phyloP scores from a whole-genome alignment of 2,329 filamentous ascomycete species.

The Ophiostoma sp. region DNA sequence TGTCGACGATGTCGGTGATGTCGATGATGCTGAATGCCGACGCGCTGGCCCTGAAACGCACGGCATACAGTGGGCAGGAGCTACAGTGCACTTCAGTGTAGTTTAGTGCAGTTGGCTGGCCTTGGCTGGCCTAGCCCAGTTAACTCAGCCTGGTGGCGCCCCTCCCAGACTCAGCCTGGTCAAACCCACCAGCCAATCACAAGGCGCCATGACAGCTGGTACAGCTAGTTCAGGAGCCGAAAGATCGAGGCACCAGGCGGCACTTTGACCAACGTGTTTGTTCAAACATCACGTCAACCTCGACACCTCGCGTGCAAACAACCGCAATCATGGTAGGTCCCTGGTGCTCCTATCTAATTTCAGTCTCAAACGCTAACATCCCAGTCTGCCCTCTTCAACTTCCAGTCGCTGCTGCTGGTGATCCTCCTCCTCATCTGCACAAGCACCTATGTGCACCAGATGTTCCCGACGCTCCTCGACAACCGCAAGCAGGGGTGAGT shows the following conservation, averaged over 20 bases:
- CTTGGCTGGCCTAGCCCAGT: background rate
- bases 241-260: background rate
- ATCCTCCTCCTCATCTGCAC: conserved; percentile 95
- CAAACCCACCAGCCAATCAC: conserved; percentile 10
- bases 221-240: background rate
- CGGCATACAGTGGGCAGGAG: background rate
- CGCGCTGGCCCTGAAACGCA: background rate
- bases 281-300: background rate
- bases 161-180: conserved; percentile 3
- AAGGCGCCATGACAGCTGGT: background rate
- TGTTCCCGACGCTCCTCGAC: conserved; percentile 86
- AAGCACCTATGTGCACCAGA: conserved; percentile 84
- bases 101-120: background rate
- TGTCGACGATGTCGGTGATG: background rate
- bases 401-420: conserved; percentile 91
- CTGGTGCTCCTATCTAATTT: no score
- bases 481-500: conserved; percentile 71
- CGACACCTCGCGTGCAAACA: background rate
- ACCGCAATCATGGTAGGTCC: conserved; percentile 15
- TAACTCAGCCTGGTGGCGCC: conserved; percentile 2
- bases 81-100: background rate
- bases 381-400: conserved; percentile 96
- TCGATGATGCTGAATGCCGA: background rate
- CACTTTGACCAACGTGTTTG: background rate
- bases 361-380: background rate